Conservation (phyloP, 257 asterid genomes). For the Cinchona pubescens region DNA sequence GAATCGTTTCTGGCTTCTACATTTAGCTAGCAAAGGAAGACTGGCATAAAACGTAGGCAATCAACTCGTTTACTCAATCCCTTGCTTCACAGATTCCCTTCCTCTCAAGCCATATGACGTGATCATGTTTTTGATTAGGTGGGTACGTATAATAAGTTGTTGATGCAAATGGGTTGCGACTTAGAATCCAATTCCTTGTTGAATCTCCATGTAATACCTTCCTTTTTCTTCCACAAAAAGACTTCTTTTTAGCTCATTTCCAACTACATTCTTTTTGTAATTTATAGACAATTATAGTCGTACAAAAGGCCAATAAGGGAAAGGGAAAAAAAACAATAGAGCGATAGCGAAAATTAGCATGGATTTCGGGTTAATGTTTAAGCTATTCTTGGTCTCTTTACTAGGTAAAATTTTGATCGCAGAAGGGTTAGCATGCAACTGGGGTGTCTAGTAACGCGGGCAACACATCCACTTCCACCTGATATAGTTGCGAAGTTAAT, state of each 20-base stretch:
- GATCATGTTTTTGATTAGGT: neutral
- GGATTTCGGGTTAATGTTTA: conserved; percentile 23
- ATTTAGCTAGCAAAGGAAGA: conserved; percentile 23
- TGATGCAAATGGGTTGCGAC: conserved; percentile 13
- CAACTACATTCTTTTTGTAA: conserved; percentile 19
- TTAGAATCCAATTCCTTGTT: conserved; percentile 59
- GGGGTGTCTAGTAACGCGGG: conserved; percentile 71
- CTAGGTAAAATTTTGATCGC: conserved; percentile 8
- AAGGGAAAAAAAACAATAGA: neutral
- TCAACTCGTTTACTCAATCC: conserved; percentile 40
- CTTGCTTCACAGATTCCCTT: conserved; percentile 40
- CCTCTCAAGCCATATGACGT: neutral
- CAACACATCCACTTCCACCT: conserved; percentile 62
- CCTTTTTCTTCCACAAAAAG: conserved; percentile 42
- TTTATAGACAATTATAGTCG: conserved; percentile 19
- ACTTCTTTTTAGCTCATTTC: neutral
- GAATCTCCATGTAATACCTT: conserved; percentile 41
- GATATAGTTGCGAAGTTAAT: conserved; percentile 62
- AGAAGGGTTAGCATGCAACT: conserved; percentile 62
- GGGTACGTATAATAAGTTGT: neutral
- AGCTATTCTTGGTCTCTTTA: conserved; percentile 30
- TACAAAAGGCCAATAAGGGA: neutral
- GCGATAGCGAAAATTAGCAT: conserved; percentile 13
- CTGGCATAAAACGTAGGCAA: conserved; percentile 27
- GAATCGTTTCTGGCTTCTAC: too few species aligned